These are phyloP conservation scores for Ceratorhiza oryzae-sativae DNA, from an alignment of 1,284 basidiomycete genomes.

Conservation along the genomic window DNA sequence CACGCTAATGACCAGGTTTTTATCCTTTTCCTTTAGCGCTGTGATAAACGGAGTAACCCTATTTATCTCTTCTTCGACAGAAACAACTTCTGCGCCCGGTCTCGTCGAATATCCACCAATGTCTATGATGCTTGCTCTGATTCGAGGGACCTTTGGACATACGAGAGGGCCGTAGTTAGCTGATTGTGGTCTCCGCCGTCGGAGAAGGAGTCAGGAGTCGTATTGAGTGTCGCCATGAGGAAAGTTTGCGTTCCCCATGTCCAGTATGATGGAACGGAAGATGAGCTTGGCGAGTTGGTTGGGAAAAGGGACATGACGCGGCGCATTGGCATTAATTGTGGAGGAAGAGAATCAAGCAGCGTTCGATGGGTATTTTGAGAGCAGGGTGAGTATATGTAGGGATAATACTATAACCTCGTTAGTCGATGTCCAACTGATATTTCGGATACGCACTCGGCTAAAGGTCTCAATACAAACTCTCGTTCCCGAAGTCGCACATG, in stretches of 20 bases:
- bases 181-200: constrained; percentile 73
- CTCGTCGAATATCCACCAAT: constrained; percentile 95
- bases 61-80: constrained; percentile 73
- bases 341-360: neutral
- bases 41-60: constrained; percentile 78
- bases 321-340: constrained; percentile 21
- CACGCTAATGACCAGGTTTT: constrained; percentile 73
- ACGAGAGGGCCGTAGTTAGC: constrained; percentile 56
- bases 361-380: constrained; percentile 8
- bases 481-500: constrained; percentile 84
- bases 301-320: constrained; percentile 42
- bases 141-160: constrained; percentile 57
- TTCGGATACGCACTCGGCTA: constrained; percentile 76
- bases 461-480: constrained; percentile 90
- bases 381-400: constrained; percentile 48
- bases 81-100: constrained; percentile 75
- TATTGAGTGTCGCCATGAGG: constrained; percentile 94
- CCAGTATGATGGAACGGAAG: constrained; percentile 38
- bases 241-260: constrained; percentile 57
- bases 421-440: neutral
- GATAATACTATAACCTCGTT: constrained; percentile 47
- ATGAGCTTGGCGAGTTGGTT: constrained; percentile 42
- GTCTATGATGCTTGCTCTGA: constrained; percentile 81
- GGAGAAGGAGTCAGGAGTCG: constrained; percentile 97
- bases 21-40: constrained; percentile 51